These are phyloP conservation scores for Firmiana major DNA, from an alignment of 345 rosid species.

Conservation along the genomic window DNA sequence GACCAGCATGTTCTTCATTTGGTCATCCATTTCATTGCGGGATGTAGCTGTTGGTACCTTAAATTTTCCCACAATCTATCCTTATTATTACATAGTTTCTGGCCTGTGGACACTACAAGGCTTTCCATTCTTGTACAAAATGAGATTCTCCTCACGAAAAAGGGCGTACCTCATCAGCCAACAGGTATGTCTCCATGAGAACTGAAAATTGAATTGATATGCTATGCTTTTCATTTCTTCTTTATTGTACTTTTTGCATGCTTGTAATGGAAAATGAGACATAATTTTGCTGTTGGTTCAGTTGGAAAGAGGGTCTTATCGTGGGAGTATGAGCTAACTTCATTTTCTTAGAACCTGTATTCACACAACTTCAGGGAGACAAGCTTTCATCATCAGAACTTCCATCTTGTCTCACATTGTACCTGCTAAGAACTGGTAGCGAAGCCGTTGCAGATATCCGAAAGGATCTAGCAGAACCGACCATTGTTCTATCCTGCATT, in stretches of 20 bases:
- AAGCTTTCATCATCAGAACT: conserved; percentile 81
- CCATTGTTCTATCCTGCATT: conserved; percentile 70
- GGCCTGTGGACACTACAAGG: conserved; percentile 1
- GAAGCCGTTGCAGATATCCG: conserved; percentile 73
- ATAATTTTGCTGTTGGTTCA: conserved; percentile 13
- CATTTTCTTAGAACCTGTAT: conserved; percentile 1
- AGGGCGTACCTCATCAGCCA: conserved; percentile 6
- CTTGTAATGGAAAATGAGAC: neutral
- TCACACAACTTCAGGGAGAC: conserved; percentile 53
- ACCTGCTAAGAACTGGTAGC: conserved; percentile 76
- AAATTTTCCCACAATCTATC: conserved; percentile 7
- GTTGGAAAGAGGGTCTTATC: conserved; percentile 2
- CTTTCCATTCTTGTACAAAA: conserved; percentile 10
- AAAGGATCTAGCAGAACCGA: conserved; percentile 86
- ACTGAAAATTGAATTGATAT: neutral
- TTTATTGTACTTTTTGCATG: conserved; percentile 14
- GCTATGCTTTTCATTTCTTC: conserved; percentile 4
- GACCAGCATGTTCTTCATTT: conserved; percentile 1
- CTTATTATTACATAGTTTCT: conserved; percentile 7
- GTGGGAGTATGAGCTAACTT: conserved; percentile 9
- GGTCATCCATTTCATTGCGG: neutral
- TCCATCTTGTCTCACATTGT: conserved; percentile 52
- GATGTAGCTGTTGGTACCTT: conserved; percentile 8
- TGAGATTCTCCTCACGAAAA: conserved; percentile 8
- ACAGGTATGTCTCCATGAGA: neutral